A percentile compares a stretch with the other conserved stretches of the same genome.
Evolutionary conservation across 2,329 filamentous ascomycete genomes (phyloP).

Genomic region (Aspergillus pseudoterreus): DNA sequence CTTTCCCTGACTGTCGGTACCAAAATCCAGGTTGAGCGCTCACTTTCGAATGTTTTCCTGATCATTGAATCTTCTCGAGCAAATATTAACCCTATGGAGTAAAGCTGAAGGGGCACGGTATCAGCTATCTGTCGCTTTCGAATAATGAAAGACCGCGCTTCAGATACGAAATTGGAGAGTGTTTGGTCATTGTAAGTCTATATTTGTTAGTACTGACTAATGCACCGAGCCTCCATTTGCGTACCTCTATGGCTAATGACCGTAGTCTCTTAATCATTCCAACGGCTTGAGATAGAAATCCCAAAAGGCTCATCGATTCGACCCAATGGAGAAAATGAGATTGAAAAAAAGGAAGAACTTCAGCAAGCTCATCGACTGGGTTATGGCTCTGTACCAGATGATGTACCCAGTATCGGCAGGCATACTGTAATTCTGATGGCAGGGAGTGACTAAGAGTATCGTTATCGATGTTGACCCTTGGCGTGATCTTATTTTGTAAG

Average conservation of each 20-base stretch:
- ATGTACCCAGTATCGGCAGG: constrained; percentile 24
- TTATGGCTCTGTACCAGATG: constrained; percentile 16
- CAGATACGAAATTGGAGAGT: constrained; percentile 21
- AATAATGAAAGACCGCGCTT: constrained; percentile 29
- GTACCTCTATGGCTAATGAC: constrained; percentile 10
- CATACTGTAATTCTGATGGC: constrained; percentile 21
- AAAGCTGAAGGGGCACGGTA: constrained; percentile 32
- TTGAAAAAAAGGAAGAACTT: constrained; percentile 13
- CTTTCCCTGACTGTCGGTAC: constrained; percentile 10
- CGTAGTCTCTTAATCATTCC: constrained; percentile 14
- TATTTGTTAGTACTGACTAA: background rate
- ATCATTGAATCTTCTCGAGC: constrained; percentile 23
- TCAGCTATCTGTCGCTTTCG: constrained; percentile 24
- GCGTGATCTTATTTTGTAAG: constrained; percentile 5
- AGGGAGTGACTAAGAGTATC: constrained; percentile 12
- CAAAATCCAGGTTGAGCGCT: constrained; percentile 14
- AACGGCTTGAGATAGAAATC: constrained; percentile 13
- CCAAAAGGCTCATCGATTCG: constrained; percentile 20
- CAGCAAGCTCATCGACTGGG: constrained; percentile 2
- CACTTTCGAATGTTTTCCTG: constrained; percentile 18
- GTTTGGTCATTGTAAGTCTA: constrained; percentile 7
- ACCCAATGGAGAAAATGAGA: constrained; percentile 24
- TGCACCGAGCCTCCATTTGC: background rate
- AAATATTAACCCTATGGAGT: constrained; percentile 30
- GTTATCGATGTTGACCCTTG: constrained; percentile 6